Base-by-base conservation (phyloP, 495 filamentous ascomycete genomes). In the Penicillium dipodomyicola region DNA sequence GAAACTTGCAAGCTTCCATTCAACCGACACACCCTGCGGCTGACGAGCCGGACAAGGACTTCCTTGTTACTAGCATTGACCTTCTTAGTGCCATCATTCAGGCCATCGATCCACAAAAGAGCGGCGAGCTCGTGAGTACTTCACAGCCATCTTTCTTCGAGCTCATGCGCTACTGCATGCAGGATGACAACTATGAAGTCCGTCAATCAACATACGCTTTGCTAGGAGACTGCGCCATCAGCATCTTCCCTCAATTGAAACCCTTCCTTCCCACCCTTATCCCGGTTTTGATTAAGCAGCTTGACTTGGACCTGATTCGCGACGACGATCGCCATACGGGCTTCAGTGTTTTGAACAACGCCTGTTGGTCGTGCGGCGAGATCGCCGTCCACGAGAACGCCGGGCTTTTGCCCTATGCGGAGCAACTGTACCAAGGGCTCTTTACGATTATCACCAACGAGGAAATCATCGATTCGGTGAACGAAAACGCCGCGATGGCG, bases 301-400 rank as follows among this genome's bases (percentile, higher is more conserved):
- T 99, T 32, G 92, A 97, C 63, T 75, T 97, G 43, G 87, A 90
- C 54, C 75, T 82, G 47, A 83, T 91, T 44, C 72, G 83, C 7
- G 84, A 90, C 49, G 86, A 91, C 47, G 88, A 91, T 56, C 80
- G 87, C 27, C 79, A 84, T 54, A 90, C 84, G 8, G 85, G 86
- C 8, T 97, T 96, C 70, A 87, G 88, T 43, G 93, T 96, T 17
- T 81, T 97, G 55, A 99, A 97, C 80, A 99, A 99, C 67, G 92
- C 94, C 29, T 97, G 95, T 77, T 99, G 94, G 94, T 94, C 92
- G 30, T 88, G 85, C 22, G 94, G 94, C 17, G 94, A 99, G 74
- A 95, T 99, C 55, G 86, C 91, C 9, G 85, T 97, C 71, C 85
- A 91, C 62, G 84, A 94, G 71, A 84, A 90, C 64, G 84, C 90